Evolutionary conservation across 1,284 basidiomycete genomes (phyloP), one percentile per base, ranked within the genome.

Genomic region (Marasmius tenuissimus): DNA sequence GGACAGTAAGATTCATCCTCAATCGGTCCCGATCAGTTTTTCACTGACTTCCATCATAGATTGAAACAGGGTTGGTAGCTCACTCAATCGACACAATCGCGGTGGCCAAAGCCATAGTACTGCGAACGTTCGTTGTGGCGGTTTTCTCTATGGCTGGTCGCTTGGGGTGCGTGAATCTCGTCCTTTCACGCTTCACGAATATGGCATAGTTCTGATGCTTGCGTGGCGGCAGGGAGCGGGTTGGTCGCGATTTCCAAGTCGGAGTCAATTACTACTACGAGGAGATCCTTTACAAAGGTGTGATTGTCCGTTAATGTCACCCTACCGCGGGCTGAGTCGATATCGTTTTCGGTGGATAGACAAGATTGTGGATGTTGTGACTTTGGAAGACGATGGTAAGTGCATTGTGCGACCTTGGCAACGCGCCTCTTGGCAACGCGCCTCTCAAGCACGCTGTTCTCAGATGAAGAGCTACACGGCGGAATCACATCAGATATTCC

Each of bases 401-500:
- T 27, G 27, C 27, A 2, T 27, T 27, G 27, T 27, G 27, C 27
- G 4, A 27, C 27, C 27, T 27, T 27, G 27, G 27, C 4, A 4
- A 27, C 27, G n/a, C n/a, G n/a, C n/a, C n/a, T n/a, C n/a, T n/a
- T n/a, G n/a, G n/a, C n/a, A n/a, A n/a, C n/a, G n/a, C n/a, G 27
- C 27, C 27, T 27, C 27, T 27, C 27, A 27, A 27, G 27, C 57
- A 20, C 63, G 60, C 16, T 57, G 10, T 27, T 51, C 4, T 10
- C 40, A 71, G 69, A 67, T 48, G 63, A 67, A 18, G 63, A 59
- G 52, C 69, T 60, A 22, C 64, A 68, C 20, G 62, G 64, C 1
- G 49, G 65, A 6, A 61, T 67, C 45, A 62, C 64, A 7, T 57
- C 71, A 6, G 5, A 39, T 0, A 62, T 69, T 16, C 68, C 69